Conservation (phyloP, 768 basidiomycete species). For the Pholiota conissans region DNA sequence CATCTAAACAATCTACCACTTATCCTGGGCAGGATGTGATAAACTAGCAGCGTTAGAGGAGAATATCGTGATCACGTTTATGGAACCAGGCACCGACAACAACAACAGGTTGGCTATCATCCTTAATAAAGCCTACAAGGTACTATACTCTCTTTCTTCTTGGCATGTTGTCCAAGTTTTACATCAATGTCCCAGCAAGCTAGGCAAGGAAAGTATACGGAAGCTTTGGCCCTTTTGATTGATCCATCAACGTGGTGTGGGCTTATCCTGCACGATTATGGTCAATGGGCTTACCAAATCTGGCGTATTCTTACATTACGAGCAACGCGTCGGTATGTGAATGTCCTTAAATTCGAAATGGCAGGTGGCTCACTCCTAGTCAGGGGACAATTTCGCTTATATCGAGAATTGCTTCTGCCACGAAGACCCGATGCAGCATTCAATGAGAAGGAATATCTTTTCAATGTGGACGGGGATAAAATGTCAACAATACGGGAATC, state of each 20-base stretch:
- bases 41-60: constrained; percentile 67
- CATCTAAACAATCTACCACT: constrained; percentile 6
- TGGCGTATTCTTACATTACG: constrained; percentile 77
- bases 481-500: constrained; percentile 42
- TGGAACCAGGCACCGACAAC: constrained; percentile 54
- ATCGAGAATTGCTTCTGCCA: constrained; percentile 63
- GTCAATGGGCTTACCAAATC: constrained; percentile 71
- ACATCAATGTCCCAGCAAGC: constrained; percentile 45
- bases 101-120: constrained; percentile 60
- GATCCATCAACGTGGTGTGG: constrained; percentile 72
- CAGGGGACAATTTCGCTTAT: constrained; percentile 67
- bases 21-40: constrained; percentile 53
- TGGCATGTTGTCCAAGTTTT: constrained; percentile 2
- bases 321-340: constrained; percentile 62
- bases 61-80: constrained; percentile 67
- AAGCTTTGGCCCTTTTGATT: constrained; percentile 61
- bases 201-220: constrained; percentile 65
- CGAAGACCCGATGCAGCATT: constrained; percentile 57
- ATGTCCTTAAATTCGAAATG: neutral
- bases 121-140: constrained; percentile 71
- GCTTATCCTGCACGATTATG: constrained; percentile 62
- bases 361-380: neutral
- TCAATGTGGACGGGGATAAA: constrained; percentile 39
- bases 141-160: constrained; percentile 22
- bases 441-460: constrained; percentile 57